Evolutionary conservation across 192 early-diverging fungal genomes (phyloP).

Genomic region (Glomus cerebriforme): DNA sequence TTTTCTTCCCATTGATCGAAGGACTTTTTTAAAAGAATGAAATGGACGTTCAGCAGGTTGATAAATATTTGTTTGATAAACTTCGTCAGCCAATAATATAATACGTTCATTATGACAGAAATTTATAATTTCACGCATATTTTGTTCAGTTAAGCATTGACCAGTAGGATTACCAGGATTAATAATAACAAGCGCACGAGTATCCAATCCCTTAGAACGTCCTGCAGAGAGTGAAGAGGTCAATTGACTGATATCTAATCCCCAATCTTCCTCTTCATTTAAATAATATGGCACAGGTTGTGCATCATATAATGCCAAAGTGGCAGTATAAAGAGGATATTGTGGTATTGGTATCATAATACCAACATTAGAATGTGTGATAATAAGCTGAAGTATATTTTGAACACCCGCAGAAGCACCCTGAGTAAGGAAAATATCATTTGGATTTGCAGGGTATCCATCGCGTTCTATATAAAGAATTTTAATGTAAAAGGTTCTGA

Average conservation of each 20-base stretch:
- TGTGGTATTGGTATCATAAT: slow-evolving; percentile 99
- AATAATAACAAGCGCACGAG: slow-evolving; percentile 93
- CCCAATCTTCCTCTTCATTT: slow-evolving; percentile 85
- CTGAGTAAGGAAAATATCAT: slow-evolving; percentile 89
- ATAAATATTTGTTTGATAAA: slow-evolving; percentile 98
- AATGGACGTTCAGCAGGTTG: slow-evolving; percentile 77
- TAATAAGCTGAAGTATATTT: slow-evolving; percentile 83
- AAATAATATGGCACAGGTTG: slow-evolving; percentile 90
- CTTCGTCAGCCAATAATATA: slow-evolving; percentile 94
- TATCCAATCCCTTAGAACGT: slow-evolving; percentile 72
- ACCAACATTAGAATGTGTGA: slow-evolving; percentile 76
- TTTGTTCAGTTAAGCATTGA: slow-evolving; percentile 76
- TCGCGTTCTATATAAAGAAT: slow-evolving; percentile 65
- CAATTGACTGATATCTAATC: slow-evolving; percentile 71
- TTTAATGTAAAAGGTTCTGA: not conserved
- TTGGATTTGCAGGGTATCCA: slow-evolving; percentile 82
- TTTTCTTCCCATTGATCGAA: slow-evolving; percentile 70
- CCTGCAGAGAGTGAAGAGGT: slow-evolving; percentile 63
- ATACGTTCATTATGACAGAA: slow-evolving; percentile 84
- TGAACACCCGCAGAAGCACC: slow-evolving; percentile 96
- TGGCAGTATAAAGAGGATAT: slow-evolving; percentile 97
- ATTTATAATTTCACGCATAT: slow-evolving; percentile 87
- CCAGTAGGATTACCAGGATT: slow-evolving; percentile 99
- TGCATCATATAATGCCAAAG: slow-evolving; percentile 83
- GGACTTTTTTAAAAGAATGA: slow-evolving; percentile 95